These are phyloP conservation scores for Pseudocohnilembus persalinus DNA, from an alignment of 169 alveolate genomes.

Conservation along the genomic window DNA sequence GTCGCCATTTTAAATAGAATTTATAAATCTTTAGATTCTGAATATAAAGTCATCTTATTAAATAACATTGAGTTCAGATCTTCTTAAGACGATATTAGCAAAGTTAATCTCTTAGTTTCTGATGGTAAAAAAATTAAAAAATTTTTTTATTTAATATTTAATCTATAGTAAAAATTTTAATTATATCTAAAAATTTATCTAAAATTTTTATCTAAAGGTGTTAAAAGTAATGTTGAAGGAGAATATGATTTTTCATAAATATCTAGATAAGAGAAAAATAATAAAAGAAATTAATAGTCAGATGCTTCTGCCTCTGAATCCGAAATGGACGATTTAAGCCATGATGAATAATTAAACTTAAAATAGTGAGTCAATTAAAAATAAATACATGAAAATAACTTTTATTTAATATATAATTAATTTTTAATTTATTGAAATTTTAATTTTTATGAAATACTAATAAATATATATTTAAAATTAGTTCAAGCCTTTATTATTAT, in stretches of 20 bases:
- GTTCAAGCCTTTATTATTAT: too few relatives aligned
- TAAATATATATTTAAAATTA: too few relatives aligned
- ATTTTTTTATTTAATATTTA: too few relatives aligned
- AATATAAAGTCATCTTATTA: not conserved
- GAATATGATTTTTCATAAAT: not conserved
- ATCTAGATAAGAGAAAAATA: not conserved
- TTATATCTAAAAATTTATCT: too few relatives aligned
- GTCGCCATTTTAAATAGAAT: not conserved
- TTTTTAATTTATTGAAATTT: too few relatives aligned
- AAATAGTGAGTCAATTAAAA: too few relatives aligned
- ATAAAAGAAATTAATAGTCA: not conserved
- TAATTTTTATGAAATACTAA: too few relatives aligned
- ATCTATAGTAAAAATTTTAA: not conserved
- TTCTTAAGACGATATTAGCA: not conserved
- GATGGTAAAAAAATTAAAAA: not conserved
- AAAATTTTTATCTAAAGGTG: not conserved
- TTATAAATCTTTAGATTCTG: not conserved
- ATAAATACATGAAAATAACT: too few relatives aligned
- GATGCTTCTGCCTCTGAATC: not conserved
- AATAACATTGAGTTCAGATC: not conserved
- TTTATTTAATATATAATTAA: too few relatives aligned
- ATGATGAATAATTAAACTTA: too few relatives aligned
- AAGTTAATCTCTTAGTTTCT: not conserved
- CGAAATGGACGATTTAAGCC: too few relatives aligned
- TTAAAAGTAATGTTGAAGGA: not conserved